Evolutionary conservation across 1,284 basidiomycete species (phyloP), one percentile per base, ranked within the genome.

Genomic region (Thelephora terrestris): DNA sequence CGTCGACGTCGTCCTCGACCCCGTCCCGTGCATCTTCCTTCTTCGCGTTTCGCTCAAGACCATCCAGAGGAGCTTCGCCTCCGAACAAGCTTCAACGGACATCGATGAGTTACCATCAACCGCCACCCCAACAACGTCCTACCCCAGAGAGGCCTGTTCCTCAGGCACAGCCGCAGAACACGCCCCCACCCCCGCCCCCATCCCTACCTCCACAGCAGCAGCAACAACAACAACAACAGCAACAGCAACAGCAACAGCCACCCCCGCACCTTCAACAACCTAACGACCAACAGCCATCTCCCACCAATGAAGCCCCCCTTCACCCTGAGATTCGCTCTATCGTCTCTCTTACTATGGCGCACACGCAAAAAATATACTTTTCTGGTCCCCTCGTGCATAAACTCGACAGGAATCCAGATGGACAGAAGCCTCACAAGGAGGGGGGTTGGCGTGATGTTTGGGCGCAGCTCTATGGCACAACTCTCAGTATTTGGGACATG

Each of bases 381-480:
- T 88, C 86, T 14, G 87, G 86, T 5, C 84, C 82, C n/a, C 75
- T 90, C 25, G 68, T 85, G 16, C 79, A 82, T 40, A 73, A 74
- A n/a, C 67, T 81, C 57, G 88, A 85, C 67, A 79, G 79, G 52
- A 81, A 76, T 52, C 73, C 86, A 4, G 87, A 91, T 58, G 89
- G 90, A 7, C 77, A 82, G 52, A 74, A 75, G 59, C 74, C 86
- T 43, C 57, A 71, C 55, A 81, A 81, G 61, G 78, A 92, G 56
- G 84, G 91, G 25, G 85, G 86, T n/a, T 94, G 91, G 91, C 73
- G 76, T 7, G 78, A 90, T n/a, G 84, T 95, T 7, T 95, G 91
- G 91, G 87, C 88, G 1, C 93, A 97, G 67, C 73, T 97, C 24
- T 87, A 88, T 39, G 93, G 93, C 5, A 96, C 92, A 7, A 93